A percentile compares a stretch with the other conserved stretches of the same genome.
Evolutionary conservation across 108 stramenopile genomes (phyloP).

Genomic region (Cylindrotheca fusiformis): DNA sequence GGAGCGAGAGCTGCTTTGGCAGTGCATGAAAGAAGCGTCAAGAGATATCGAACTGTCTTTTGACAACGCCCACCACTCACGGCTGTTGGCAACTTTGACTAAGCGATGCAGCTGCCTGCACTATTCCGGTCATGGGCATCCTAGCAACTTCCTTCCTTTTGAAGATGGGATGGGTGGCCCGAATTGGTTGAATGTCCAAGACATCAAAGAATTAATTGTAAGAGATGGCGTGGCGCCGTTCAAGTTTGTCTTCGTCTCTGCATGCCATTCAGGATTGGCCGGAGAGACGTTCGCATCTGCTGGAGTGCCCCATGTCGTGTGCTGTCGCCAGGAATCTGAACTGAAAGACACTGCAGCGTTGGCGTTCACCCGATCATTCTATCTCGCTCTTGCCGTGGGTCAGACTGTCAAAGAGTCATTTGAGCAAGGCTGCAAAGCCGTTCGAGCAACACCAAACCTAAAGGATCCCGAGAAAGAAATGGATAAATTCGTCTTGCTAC

Average conservation of each 20-base stretch:
- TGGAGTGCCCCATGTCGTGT: conserved; percentile 94
- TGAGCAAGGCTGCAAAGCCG: conserved; percentile 79
- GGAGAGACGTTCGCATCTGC: conserved; percentile 90
- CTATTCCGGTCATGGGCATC: conserved; percentile 86
- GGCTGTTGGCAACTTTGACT: conserved; percentile 62
- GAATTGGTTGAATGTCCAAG: conserved; percentile 63
- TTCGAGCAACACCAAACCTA: conserved; percentile 69
- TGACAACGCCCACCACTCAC: conserved; percentile 72
- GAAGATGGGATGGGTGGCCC: conserved; percentile 84
- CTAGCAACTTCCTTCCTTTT: conserved; percentile 59
- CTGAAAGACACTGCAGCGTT: conserved; percentile 83
- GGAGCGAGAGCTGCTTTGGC: conserved; percentile 74
- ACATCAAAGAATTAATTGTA: conserved; percentile 56
- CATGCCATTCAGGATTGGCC: conserved; percentile 81
- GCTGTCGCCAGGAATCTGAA: conserved; percentile 78
- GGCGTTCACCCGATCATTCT: conserved; percentile 83
- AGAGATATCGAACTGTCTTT: conserved; percentile 74
- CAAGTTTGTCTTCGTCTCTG: conserved; percentile 93
- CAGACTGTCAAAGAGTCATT: conserved; percentile 83
- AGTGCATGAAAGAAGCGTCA: conserved; percentile 77
- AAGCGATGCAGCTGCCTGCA: conserved; percentile 70
- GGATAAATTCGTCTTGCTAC: conserved; percentile 83
- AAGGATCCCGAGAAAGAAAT: conserved; percentile 59
- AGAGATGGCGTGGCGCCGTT: conserved; percentile 55
- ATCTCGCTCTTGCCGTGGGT: conserved; percentile 73